These are phyloP conservation scores for Salvia miltiorrhiza DNA, from an alignment of 257 asterid genomes.

Conservation along the genomic window DNA sequence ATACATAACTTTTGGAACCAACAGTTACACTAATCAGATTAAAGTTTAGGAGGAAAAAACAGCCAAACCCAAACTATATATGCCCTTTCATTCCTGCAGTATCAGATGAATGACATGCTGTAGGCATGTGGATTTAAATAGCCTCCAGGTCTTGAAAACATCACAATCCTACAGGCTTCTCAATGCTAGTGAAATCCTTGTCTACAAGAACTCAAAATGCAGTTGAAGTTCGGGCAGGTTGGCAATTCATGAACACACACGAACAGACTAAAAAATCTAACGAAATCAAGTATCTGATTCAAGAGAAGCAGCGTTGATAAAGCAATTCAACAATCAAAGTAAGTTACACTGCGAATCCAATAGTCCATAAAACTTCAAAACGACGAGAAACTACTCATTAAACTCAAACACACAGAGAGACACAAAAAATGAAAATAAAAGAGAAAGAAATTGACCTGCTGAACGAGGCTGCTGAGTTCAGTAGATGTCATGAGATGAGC, in stretches of 20 bases:
- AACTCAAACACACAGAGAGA: neutral
- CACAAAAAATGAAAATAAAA: neutral
- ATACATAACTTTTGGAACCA: neutral
- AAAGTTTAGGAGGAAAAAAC: neutral
- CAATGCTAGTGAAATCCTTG: neutral
- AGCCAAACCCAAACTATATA: neutral
- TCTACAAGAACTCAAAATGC: neutral
- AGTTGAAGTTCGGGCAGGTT: neutral
- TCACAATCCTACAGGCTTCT: neutral
- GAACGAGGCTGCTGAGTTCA: conserved; percentile 83
- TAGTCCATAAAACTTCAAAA: neutral
- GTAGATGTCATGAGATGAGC: conserved; percentile 66
- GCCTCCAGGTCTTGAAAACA: neutral
- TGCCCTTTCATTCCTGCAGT: neutral
- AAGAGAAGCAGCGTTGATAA: neutral
- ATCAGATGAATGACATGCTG: neutral
- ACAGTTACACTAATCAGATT: neutral
- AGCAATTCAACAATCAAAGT: neutral
- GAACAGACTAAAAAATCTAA: neutral
- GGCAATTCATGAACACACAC: neutral
- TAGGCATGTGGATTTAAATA: neutral
- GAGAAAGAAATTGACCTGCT: conserved; percentile 55
- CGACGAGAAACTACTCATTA: neutral
- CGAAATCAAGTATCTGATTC: neutral
- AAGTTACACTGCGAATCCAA: neutral